Percentiles rank a stretch among this genome's conserved stretches.
These are phyloP conservation scores for Cordyceps militaris DNA, from an alignment of 2,329 filamentous ascomycete species.

Conservation along the genomic window DNA sequence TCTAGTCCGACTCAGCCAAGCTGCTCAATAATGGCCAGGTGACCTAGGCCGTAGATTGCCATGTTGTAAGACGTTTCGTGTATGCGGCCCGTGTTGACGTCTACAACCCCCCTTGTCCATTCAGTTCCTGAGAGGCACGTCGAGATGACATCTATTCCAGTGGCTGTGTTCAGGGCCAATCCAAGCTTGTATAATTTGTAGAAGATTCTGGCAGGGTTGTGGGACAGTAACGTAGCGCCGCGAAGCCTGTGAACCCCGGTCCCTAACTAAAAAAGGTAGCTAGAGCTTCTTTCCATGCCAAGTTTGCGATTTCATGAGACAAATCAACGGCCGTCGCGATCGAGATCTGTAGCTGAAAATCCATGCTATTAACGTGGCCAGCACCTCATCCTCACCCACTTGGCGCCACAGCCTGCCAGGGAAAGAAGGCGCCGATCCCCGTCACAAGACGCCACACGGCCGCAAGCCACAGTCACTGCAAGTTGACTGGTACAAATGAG, in stretches of 20 bases:
- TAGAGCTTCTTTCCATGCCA: constrained; percentile 10
- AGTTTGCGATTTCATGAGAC: constrained; percentile 6
- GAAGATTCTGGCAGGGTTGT: too few species aligned
- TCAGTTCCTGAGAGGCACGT: background rate
- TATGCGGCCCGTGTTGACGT: background rate
- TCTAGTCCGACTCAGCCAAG: background rate
- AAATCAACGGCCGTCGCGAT: background rate
- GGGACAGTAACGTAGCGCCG: background rate
- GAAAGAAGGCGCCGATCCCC: constrained; percentile 1
- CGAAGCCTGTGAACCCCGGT: background rate
- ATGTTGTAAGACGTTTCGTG: background rate
- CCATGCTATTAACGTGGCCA: constrained; percentile 8
- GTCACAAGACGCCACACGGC: background rate
- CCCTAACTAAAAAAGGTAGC: background rate
- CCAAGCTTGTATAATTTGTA: too few species aligned
- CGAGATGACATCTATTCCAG: background rate
- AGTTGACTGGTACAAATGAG: too few species aligned
- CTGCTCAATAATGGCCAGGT: background rate
- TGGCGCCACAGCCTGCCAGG: constrained; percentile 3
- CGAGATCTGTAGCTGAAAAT: constrained; percentile 5
- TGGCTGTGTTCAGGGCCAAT: too few species aligned
- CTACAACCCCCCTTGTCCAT: background rate
- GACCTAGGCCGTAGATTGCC: background rate
- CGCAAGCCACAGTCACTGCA: background rate
- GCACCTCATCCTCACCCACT: background rate